phyloP scores from a whole-genome alignment of 129 eudicot species.

The Flaveria sonorensis region DNA sequence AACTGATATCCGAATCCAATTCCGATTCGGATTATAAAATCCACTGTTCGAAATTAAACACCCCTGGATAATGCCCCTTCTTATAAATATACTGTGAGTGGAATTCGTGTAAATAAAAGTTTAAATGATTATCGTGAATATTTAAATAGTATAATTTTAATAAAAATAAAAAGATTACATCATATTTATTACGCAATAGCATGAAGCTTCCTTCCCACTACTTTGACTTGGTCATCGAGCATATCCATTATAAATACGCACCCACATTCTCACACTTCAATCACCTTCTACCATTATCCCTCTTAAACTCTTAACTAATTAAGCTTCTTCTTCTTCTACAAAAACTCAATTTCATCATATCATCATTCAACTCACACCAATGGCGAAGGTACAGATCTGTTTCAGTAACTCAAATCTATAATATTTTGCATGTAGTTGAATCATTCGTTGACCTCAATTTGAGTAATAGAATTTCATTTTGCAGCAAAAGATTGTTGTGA shows the following conservation, averaged over 20 bases:
- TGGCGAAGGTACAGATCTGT: slow-evolving; percentile 22
- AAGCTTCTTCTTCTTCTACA: background rate
- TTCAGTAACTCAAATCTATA: background rate
- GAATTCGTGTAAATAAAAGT: too few relatives aligned
- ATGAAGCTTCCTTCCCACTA: background rate
- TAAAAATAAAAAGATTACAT: too few relatives aligned
- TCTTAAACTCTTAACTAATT: background rate
- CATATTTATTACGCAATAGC: background rate
- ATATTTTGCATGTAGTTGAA: background rate
- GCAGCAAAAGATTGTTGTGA: slow-evolving; percentile 47
- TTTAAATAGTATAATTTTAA: too few relatives aligned
- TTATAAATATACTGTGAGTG: too few relatives aligned
- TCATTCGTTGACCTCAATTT: slow-evolving; percentile 4
- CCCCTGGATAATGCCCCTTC: too few relatives aligned
- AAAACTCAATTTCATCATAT: background rate
- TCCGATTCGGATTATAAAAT: too few relatives aligned
- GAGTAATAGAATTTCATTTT: background rate
- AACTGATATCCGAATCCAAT: too few relatives aligned
- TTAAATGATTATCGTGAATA: too few relatives aligned
- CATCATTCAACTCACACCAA: background rate
- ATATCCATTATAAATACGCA: background rate
- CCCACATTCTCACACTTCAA: background rate
- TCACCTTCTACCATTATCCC: background rate
- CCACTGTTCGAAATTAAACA: too few relatives aligned
- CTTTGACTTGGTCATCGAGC: background rate